Evolutionary conservation across 139 green algal genomes (phyloP).

Genomic region (Pedinophyceae sp.): DNA sequence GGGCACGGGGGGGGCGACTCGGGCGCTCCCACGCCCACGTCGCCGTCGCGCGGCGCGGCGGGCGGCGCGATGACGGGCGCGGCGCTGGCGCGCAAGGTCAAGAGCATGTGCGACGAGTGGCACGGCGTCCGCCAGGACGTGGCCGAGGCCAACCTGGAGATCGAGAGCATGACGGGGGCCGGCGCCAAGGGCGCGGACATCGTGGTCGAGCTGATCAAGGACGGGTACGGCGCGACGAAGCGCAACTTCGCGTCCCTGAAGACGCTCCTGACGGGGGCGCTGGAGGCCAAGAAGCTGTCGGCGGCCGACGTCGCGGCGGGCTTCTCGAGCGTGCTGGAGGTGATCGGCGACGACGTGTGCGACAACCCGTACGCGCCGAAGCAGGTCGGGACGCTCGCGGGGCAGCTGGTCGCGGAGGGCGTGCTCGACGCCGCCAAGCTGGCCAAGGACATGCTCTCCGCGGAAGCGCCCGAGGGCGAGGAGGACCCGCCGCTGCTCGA

Average conservation of each 20-base stretch:
- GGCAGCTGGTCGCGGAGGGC: background rate
- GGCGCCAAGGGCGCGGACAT: conserved; percentile 2
- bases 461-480: background rate
- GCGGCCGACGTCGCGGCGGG: conserved; percentile 7
- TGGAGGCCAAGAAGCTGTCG: conserved; percentile 13
- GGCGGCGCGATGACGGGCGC: conserved; percentile 1
- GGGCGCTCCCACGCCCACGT: background rate
- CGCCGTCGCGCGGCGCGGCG: conserved; percentile 1
- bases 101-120: conserved; percentile 12
- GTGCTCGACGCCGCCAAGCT: conserved; percentile 12
- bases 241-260: conserved; percentile 3
- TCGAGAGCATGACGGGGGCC: conserved; percentile 8
- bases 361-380: conserved; percentile 1
- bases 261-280: conserved; percentile 8
- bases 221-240: conserved; percentile 9
- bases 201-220: conserved; percentile 4
- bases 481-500: conserved; percentile 11
- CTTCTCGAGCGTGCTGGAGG: conserved; percentile 10
- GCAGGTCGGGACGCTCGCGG: background rate
- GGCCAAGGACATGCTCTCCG: conserved; percentile 13
- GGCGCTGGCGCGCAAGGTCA: conserved; percentile 7
- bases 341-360: conserved; percentile 6
- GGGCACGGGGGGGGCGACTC: background rate
- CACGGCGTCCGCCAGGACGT: conserved; percentile 5
- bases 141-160: conserved; percentile 6